Evolutionary conservation across 495 filamentous ascomycete genomes (phyloP).

Genomic region (Xylaria telfairii): DNA sequence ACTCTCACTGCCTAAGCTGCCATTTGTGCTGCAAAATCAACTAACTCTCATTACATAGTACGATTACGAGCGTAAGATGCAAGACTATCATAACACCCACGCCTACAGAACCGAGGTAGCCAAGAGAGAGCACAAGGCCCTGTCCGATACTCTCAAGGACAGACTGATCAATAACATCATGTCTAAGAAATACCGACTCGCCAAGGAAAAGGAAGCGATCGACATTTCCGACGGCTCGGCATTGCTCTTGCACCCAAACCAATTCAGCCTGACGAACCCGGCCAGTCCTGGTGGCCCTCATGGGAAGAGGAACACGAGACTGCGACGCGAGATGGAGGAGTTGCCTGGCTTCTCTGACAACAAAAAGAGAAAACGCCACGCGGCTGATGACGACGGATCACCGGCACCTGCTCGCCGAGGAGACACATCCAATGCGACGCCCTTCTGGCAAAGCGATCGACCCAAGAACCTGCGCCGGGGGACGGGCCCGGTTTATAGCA

Average conservation of each 20-base stretch:
- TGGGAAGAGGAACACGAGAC: conserved; percentile 80
- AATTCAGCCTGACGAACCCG: conserved; percentile 84
- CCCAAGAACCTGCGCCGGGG: conserved; percentile 53
- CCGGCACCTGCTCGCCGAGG: conserved; percentile 63
- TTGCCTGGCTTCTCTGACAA: conserved; percentile 65
- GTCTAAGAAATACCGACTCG: conserved; percentile 74
- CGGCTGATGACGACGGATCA: conserved; percentile 71
- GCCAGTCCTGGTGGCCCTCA: conserved; percentile 81
- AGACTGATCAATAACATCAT: conserved; percentile 80
- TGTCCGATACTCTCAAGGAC: conserved; percentile 81
- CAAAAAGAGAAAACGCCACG: conserved; percentile 83
- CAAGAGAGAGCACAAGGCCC: conserved; percentile 76
- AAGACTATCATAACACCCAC: conserved; percentile 58
- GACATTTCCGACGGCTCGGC: conserved; percentile 90
- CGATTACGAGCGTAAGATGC: conserved; percentile 60
- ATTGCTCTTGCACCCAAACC: conserved; percentile 86
- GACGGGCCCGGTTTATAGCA: conserved; percentile 67
- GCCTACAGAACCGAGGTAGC: conserved; percentile 75
- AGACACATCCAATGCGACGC: conserved; percentile 57
- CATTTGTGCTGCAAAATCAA: not conserved
- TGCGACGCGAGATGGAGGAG: conserved; percentile 82
- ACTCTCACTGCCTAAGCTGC: conserved; percentile 19
- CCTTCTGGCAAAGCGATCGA: conserved; percentile 59
- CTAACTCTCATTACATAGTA: conserved; percentile 46
- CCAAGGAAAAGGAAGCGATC: conserved; percentile 84